A percentile compares a stretch with the other conserved stretches of the same genome.
Evolutionary conservation across 2,329 filamentous ascomycete species (phyloP).

Genomic region (Dryadomyces quercivorus): DNA sequence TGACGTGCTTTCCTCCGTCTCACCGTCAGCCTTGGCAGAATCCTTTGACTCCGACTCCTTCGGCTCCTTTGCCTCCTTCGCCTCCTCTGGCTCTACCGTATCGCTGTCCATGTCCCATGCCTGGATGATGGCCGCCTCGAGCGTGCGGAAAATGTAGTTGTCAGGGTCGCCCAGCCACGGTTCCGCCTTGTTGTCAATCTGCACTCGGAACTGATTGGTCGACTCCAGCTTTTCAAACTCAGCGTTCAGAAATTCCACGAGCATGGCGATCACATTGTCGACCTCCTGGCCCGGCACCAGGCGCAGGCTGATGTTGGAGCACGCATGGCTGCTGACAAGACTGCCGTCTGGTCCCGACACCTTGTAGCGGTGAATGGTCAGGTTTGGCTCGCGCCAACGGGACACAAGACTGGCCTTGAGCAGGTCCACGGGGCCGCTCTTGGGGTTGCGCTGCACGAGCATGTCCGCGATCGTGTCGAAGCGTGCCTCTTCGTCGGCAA

Average conservation of each 20-base stretch:
- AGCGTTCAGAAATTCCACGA: slow-evolving; percentile 54
- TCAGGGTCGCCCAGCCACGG: slow-evolving; percentile 90
- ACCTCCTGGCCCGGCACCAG: slow-evolving; percentile 90
- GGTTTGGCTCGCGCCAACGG: slow-evolving; percentile 85
- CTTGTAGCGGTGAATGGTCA: slow-evolving; percentile 88
- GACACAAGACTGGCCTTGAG: slow-evolving; percentile 82
- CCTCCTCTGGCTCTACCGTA: background rate
- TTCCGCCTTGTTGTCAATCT: slow-evolving; percentile 86
- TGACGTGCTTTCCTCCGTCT: background rate
- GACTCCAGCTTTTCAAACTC: slow-evolving; percentile 67
- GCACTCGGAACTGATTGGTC: slow-evolving; percentile 67
- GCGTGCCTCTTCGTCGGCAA: slow-evolving; percentile 60
- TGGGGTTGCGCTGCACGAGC: slow-evolving; percentile 58
- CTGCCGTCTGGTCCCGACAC: slow-evolving; percentile 87
- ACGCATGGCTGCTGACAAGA: slow-evolving; percentile 81
- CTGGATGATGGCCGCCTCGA: slow-evolving; percentile 73
- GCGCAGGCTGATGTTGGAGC: slow-evolving; percentile 77
- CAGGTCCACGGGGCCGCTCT: slow-evolving; percentile 44
- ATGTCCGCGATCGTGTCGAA: slow-evolving; percentile 77
- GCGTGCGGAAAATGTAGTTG: slow-evolving; percentile 80
- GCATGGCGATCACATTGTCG: slow-evolving; percentile 54
- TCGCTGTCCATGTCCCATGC: slow-evolving; percentile 56
- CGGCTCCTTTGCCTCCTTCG: too few relatives aligned
- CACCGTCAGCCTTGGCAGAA: background rate
- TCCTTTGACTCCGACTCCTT: slow-evolving; percentile 11